A percentile compares a stretch with the other conserved stretches of the same genome.
These are phyloP conservation scores for Sambucus nigra DNA, from an alignment of 129 eudicot genomes.

Conservation along the genomic window DNA sequence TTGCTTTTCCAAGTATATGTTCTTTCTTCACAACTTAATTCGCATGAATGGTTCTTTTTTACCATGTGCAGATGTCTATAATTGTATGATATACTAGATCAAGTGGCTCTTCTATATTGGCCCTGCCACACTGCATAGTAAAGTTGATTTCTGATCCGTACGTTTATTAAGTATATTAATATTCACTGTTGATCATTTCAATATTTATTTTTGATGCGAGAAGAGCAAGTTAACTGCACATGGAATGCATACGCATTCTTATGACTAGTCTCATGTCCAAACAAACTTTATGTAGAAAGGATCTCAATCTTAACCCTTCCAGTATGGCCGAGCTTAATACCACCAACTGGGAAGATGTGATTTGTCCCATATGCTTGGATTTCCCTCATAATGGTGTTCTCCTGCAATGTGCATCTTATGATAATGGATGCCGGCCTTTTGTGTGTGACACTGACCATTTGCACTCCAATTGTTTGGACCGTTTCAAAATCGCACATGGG, in stretches of 20 bases:
- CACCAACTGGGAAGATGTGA: constrained; percentile 72
- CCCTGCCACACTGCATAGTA: constrained; percentile 7
- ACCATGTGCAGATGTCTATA: constrained; percentile 18
- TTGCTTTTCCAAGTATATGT: not conserved
- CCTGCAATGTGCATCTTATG: constrained; percentile 86
- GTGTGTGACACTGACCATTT: constrained; percentile 84
- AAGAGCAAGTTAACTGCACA: constrained; percentile 4
- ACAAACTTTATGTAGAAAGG: constrained; percentile 11
- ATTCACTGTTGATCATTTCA: constrained; percentile 3
- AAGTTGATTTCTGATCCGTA: constrained; percentile 2
- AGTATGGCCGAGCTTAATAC: constrained; percentile 47
- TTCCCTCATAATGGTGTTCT: constrained; percentile 88
- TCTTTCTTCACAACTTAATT: not conserved
- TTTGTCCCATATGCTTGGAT: constrained; percentile 89
- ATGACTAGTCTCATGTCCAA: constrained; percentile 13
- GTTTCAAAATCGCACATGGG: constrained; percentile 66
- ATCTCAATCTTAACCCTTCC: constrained; percentile 9
- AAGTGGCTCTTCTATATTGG: constrained; percentile 7
- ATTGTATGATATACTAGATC: not conserved
- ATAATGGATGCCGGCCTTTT: constrained; percentile 85
- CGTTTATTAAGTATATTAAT: not conserved
- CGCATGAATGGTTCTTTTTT: not conserved
- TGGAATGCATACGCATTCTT: constrained; percentile 20
- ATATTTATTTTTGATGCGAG: not conserved
- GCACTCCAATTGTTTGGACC: constrained; percentile 90